Percentiles rank a stretch among this genome's conserved stretches.
Conservation (phyloP, 2,329 filamentous ascomycete species). For the Eutypa lata region DNA sequence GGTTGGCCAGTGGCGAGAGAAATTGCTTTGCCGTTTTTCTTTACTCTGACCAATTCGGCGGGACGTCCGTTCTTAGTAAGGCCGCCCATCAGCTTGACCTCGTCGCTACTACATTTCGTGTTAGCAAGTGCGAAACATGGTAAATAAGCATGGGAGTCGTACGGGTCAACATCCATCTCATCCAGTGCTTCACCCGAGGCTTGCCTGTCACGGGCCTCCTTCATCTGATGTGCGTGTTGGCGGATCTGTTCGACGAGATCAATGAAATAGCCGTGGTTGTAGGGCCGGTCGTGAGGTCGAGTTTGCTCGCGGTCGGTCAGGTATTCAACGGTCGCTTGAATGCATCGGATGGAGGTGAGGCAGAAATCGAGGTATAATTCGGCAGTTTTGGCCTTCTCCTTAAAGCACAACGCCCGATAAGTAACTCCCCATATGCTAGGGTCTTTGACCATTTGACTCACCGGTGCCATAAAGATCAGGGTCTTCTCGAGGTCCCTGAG, state of each 20-base stretch:
- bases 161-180: conserved; percentile 58
- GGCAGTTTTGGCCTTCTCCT: conserved; percentile 75
- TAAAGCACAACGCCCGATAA: conserved; percentile 67
- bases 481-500: conserved; percentile 94
- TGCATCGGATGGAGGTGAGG: conserved; percentile 83
- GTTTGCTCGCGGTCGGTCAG: conserved; percentile 84
- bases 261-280: conserved; percentile 95
- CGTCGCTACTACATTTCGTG: conserved; percentile 47
- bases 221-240: conserved; percentile 82
- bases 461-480: conserved; percentile 83
- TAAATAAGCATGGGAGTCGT: conserved; percentile 31
- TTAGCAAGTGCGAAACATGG: conserved; percentile 21
- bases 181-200: conserved; percentile 47
- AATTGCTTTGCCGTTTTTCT: conserved; percentile 74
- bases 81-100: conserved; percentile 78
- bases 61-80: conserved; percentile 78
- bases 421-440: conserved; percentile 58
- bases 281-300: conserved; percentile 80
- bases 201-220: conserved; percentile 67
- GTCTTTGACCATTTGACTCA: conserved; percentile 66
- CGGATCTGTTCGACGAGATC: conserved; percentile 93
- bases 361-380: conserved; percentile 80
- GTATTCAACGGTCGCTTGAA: conserved; percentile 84
- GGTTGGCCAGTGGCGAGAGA: conserved; percentile 70
- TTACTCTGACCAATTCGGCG: conserved; percentile 78